Base-by-base conservation (phyloP, 352 stramenopile genomes). In the Phytophthora boehmeriae region DNA sequence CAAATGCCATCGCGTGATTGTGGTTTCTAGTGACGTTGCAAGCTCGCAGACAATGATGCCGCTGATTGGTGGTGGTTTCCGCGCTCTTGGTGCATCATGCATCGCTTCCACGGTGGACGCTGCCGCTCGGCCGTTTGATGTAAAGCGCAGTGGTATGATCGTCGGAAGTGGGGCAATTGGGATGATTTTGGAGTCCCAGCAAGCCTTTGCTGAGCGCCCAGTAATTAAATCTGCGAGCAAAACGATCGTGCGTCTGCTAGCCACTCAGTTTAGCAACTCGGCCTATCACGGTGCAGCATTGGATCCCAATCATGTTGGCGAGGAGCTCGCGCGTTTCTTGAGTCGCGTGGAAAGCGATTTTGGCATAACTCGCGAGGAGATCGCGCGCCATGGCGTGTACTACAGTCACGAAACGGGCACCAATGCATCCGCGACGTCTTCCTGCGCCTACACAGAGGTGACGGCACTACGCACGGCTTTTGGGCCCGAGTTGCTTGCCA, bases 371-470 rank as follows among this genome's bases (percentile, higher is more conserved):
- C 92, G 96, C 39, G 73, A 83, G 35, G 80, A 97, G 49, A 94
- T 99, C 52, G 95, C 93, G 3, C 75, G 65, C 9, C 77, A 98
- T 55, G 97, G 97, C 62, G 92, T 98, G 19, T 99, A 98, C 74
- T 98, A 98, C 76, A 98, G 91, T 46, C 97, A 99, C 67, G 97
- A 99, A 72, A 99, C 97, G 19, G 95, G 90, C 57, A 99, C 96
- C 22, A 97, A 99, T 78, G 92, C 96, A 17, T 98, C 94, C 3
- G 76, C 87, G 27, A 95, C 76, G 39, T 83, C 81, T 9, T 98
- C 90, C 54, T 99, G 97, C 78, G 89, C 96, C n/a, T 96, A 90
- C 57, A 98, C 98, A 54, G 97, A 99, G 80, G 74, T 92, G 22
- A 76, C 64, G 1, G 76, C 80, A 34, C 60, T 93, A 22, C 63